These are phyloP conservation scores for Scedosporium dehoogii DNA, from an alignment of 2,329 filamentous ascomycete species.

Conservation along the genomic window DNA sequence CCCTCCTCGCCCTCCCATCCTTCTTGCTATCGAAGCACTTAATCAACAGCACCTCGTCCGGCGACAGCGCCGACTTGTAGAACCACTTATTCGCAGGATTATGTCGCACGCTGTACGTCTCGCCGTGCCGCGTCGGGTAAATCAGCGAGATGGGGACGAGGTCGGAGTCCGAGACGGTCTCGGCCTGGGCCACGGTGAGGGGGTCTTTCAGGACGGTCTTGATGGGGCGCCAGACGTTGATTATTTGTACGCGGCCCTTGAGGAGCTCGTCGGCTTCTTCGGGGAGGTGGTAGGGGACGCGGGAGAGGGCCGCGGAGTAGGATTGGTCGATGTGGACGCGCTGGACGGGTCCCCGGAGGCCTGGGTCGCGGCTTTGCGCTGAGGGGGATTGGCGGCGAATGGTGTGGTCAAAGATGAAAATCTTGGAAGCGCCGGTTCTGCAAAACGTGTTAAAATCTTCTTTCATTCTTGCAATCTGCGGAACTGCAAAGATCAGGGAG, in stretches of 20 bases:
- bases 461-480: too few species aligned
- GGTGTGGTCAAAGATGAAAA: slow-evolving; percentile 56
- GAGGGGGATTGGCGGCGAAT: slow-evolving; percentile 27
- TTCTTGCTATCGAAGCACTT: slow-evolving; percentile 52
- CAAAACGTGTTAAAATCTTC: not conserved
- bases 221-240: slow-evolving; percentile 44
- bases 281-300: slow-evolving; percentile 34
- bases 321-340: slow-evolving; percentile 49
- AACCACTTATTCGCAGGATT: slow-evolving; percentile 37
- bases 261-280: slow-evolving; percentile 32
- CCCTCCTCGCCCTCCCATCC: slow-evolving; percentile 30
- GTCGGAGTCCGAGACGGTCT: slow-evolving; percentile 37
- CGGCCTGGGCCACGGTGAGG: slow-evolving; percentile 40
- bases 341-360: slow-evolving; percentile 28
- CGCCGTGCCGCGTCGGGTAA: slow-evolving; percentile 39
- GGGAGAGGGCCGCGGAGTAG: slow-evolving; percentile 31
- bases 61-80: slow-evolving; percentile 39
- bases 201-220: slow-evolving; percentile 42
- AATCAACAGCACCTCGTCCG: slow-evolving; percentile 46
- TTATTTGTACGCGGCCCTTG: slow-evolving; percentile 37
- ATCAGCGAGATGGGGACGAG: slow-evolving; percentile 38
- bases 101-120: slow-evolving; percentile 36
- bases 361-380: slow-evolving; percentile 34
- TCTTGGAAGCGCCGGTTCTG: slow-evolving; percentile 43
- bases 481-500: not conserved